Evolutionary conservation across 2,329 filamentous ascomycete genomes (phyloP).

Genomic region (Fusarium sp.): DNA sequence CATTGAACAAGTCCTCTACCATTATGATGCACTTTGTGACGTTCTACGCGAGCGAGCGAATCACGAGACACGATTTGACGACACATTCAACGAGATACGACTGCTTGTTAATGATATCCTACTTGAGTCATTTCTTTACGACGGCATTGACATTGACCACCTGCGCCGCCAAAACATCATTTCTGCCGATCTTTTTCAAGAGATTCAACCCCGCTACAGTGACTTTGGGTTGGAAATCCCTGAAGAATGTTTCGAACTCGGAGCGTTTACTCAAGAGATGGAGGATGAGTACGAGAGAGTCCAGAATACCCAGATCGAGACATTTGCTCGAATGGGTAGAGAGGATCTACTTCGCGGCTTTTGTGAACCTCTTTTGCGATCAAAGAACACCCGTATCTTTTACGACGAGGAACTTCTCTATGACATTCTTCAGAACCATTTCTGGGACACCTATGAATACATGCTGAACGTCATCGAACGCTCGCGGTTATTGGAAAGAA

Average conservation of each 20-base stretch:
- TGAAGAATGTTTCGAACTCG: slow-evolving; percentile 45
- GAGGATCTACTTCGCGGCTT: slow-evolving; percentile 41
- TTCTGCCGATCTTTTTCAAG: slow-evolving; percentile 41
- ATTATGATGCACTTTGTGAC: slow-evolving; percentile 42
- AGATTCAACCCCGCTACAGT: slow-evolving; percentile 45
- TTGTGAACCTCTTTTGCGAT: slow-evolving; percentile 46
- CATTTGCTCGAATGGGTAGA: slow-evolving; percentile 42
- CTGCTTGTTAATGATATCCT: slow-evolving; percentile 45
- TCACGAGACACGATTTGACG: slow-evolving; percentile 9
- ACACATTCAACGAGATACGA: slow-evolving; percentile 41
- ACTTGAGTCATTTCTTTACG: slow-evolving; percentile 44
- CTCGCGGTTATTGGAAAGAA: slow-evolving; percentile 24
- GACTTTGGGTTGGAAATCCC: slow-evolving; percentile 45
- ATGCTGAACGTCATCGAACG: slow-evolving; percentile 44
- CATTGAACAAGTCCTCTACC: slow-evolving; percentile 39
- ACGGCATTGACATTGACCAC: slow-evolving; percentile 42
- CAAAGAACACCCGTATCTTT: slow-evolving; percentile 43
- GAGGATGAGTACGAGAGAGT: slow-evolving; percentile 29
- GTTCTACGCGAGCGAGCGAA: slow-evolving; percentile 23
- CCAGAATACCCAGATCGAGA: slow-evolving; percentile 37
- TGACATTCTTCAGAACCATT: slow-evolving; percentile 41
- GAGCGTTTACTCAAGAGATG: slow-evolving; percentile 36
- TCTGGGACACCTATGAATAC: slow-evolving; percentile 45
- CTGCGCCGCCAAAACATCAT: slow-evolving; percentile 33
- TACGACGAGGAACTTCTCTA: slow-evolving; percentile 40